Conservation (phyloP, 2,329 filamentous ascomycete species). For the Penicillium capsulatum region DNA sequence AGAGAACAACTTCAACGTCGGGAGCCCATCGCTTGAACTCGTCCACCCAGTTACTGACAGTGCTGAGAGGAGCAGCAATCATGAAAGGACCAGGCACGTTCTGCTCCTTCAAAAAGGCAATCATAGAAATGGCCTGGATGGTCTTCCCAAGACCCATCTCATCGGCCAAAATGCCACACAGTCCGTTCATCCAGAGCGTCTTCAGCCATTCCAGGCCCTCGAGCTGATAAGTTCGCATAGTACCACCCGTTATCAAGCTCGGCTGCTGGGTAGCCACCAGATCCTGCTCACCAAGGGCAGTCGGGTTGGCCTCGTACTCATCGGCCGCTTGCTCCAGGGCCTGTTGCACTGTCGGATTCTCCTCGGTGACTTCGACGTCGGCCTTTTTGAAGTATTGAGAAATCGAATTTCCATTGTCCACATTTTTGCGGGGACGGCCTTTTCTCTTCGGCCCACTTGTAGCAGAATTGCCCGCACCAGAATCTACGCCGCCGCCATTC, state of each 20-base stretch:
- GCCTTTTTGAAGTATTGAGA: slow-evolving; percentile 59
- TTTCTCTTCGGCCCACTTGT: slow-evolving; percentile 23
- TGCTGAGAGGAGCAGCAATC: slow-evolving; percentile 85
- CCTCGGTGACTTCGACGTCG: slow-evolving; percentile 52
- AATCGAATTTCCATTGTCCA: slow-evolving; percentile 44
- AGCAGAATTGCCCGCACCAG: too few relatives aligned
- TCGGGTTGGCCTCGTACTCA: slow-evolving; percentile 55
- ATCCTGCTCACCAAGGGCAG: slow-evolving; percentile 61
- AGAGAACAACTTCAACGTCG: slow-evolving; percentile 79
- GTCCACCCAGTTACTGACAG: slow-evolving; percentile 90
- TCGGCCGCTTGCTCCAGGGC: slow-evolving; percentile 56
- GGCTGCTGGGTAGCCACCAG: slow-evolving; percentile 81
- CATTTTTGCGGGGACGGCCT: slow-evolving; percentile 9
- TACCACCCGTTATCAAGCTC: slow-evolving; percentile 75
- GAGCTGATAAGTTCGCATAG: slow-evolving; percentile 90
- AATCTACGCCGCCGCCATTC: neutral
- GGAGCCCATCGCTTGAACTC: slow-evolving; percentile 92
- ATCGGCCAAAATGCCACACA: slow-evolving; percentile 87
- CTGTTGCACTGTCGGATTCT: slow-evolving; percentile 53
- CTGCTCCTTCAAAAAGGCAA: slow-evolving; percentile 82
- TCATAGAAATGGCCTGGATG: slow-evolving; percentile 80
- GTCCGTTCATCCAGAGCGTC: slow-evolving; percentile 76
- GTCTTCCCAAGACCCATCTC: slow-evolving; percentile 96
- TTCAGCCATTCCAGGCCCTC: slow-evolving; percentile 93
- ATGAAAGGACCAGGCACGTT: slow-evolving; percentile 85